phyloP scores from a whole-genome alignment of 768 basidiomycete genomes.

The Boletus sp. region DNA sequence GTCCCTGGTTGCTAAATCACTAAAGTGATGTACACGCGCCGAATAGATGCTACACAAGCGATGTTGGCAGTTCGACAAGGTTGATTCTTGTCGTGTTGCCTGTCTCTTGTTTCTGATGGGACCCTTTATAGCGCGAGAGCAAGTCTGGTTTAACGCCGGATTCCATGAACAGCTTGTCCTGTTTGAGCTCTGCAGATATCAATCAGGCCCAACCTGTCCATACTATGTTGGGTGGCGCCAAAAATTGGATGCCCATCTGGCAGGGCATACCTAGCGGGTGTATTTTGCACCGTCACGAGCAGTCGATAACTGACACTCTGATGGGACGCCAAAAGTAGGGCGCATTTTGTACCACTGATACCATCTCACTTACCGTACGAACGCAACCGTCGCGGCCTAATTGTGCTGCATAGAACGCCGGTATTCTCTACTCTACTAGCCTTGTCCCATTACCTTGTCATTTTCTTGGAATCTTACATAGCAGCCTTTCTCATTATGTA shows the following conservation, averaged over 20 bases:
- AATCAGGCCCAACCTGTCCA: conserved; percentile 55
- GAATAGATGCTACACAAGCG: conserved; percentile 54
- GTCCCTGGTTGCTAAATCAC: conserved; percentile 10
- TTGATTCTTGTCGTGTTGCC: conserved; percentile 25
- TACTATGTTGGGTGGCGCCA: conserved; percentile 67
- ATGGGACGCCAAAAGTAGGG: conserved; percentile 9
- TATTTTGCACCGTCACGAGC: not conserved
- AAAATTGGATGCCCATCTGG: conserved; percentile 48
- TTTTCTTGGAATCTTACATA: conserved; percentile 2
- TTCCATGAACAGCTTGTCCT: conserved; percentile 77
- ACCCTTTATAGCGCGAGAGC: conserved; percentile 54
- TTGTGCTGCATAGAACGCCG: conserved; percentile 13
- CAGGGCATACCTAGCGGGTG: conserved; percentile 21
- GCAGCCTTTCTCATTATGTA: not conserved
- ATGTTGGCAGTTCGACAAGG: conserved; percentile 60
- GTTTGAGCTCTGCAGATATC: conserved; percentile 70
- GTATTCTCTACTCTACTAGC: conserved; percentile 12
- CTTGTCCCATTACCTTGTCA: conserved; percentile 6
- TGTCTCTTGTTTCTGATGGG: conserved; percentile 1
- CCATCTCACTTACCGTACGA: conserved; percentile 20
- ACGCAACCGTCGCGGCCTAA: conserved; percentile 11
- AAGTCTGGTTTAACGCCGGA: conserved; percentile 76
- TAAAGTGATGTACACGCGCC: conserved; percentile 65
- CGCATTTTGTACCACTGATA: conserved; percentile 2
- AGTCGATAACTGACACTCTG: conserved; percentile 7